Base-by-base conservation (phyloP, 2,329 filamentous ascomycete genomes). In the Ciborinia camelliae region DNA sequence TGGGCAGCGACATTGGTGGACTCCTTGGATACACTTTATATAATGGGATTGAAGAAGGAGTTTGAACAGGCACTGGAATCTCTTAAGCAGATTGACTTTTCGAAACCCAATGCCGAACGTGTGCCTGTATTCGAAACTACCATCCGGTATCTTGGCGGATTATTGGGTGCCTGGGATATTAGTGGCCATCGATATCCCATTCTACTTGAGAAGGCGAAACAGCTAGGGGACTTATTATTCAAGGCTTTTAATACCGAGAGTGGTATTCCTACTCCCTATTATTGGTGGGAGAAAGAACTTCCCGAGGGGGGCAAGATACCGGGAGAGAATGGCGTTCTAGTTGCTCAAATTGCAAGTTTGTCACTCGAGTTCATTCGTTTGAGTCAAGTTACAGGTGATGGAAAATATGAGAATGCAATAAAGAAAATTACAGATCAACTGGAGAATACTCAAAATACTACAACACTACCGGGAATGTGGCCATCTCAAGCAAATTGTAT, bases 1-100 rank as follows among this genome's bases (percentile, higher is more conserved):
- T 96, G 92, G 92, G 90, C 90, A 28, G 92, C 91, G 12, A 95
- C 92, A 0, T 74, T 96, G 66, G 90, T 96, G 6, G 92, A 96
- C 77, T 81, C 85, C 0, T 78, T 93, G 61, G 92, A 96, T 73
- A 92, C 91, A 0, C 80, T 96, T 3, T 94, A 90, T 88, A 92
- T 96, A 69, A 91, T 93, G 83, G 90, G 84, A 37, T 73, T 96
- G 75, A 84, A 84, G 71, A 81, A 88, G 1, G 90, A 94, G 71
- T 95, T 96, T 71, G 84, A 90, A 60, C 86, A 90, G 67, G 90
- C 90, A 0, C 85, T 91, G 54, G 80, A 84, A 59, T 85, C 83
- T 4, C 85, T 92, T 28, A 58, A 63, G n/a, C 41, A 43, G 0
- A 65, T 69, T n/a, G 61, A 71, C 50, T 71, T 71, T 48, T 64